A percentile compares a stretch with the other conserved stretches of the same genome.
phyloP scores from a whole-genome alignment of 1,284 basidiomycete genomes.

The Xanthoconium separans region DNA sequence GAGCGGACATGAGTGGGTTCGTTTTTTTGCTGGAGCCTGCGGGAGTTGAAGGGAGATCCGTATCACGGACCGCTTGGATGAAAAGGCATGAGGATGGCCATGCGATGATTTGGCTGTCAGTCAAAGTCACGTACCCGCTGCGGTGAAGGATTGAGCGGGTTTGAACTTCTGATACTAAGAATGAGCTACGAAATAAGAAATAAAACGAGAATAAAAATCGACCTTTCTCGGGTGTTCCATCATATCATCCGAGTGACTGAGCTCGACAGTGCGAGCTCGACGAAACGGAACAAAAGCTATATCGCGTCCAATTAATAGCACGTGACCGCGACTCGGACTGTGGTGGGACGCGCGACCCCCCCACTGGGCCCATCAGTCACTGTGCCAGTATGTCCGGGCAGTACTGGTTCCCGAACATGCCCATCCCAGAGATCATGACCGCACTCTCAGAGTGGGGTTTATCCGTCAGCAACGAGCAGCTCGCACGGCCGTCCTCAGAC shows the following conservation, averaged over 20 bases:
- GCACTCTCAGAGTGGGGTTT: slow-evolving; percentile 67
- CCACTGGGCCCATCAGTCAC: too few species aligned
- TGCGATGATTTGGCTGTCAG: background rate
- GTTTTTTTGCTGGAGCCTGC: slow-evolving; percentile 34
- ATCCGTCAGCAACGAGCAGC: slow-evolving; percentile 64
- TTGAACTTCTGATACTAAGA: slow-evolving; percentile 47
- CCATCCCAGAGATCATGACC: slow-evolving; percentile 56
- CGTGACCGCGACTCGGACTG: slow-evolving; percentile 23
- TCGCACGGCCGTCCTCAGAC: slow-evolving; percentile 65
- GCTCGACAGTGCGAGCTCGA: slow-evolving; percentile 2
- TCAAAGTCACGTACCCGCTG: slow-evolving; percentile 13
- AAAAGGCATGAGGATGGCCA: slow-evolving; percentile 5
- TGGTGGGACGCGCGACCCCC: too few species aligned
- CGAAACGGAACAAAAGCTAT: slow-evolving; percentile 8
- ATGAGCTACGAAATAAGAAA: too few species aligned
- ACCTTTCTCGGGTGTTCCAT: slow-evolving; percentile 15
- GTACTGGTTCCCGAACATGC: slow-evolving; percentile 67
- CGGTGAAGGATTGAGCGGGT: slow-evolving; percentile 27
- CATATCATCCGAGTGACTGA: slow-evolving; percentile 3
- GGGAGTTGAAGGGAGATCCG: slow-evolving; percentile 42
- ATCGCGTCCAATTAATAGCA: slow-evolving; percentile 16
- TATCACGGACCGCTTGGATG: slow-evolving; percentile 2
- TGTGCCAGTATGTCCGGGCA: slow-evolving; percentile 29
- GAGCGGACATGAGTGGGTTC: slow-evolving; percentile 11
- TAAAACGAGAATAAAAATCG: background rate